Percentiles rank a stretch among this genome's conserved stretches.
These are phyloP conservation scores for Claviceps sp. DNA, from an alignment of 2,329 filamentous ascomycete species.

Conservation along the genomic window DNA sequence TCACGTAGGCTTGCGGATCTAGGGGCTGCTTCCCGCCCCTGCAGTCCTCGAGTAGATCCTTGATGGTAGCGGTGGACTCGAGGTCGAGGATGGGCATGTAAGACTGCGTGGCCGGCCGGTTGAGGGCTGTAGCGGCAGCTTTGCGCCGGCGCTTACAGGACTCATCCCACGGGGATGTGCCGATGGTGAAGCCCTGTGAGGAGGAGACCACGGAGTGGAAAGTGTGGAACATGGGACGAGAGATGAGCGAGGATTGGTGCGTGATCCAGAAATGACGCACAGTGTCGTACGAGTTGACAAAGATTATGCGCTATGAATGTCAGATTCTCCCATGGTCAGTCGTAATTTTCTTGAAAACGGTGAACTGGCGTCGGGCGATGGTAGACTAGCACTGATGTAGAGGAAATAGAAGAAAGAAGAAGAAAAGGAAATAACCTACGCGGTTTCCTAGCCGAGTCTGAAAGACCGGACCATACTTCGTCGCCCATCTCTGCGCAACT, in stretches of 20 bases:
- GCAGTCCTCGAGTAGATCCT: slow-evolving; percentile 55
- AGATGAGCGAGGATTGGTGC: slow-evolving; percentile 65
- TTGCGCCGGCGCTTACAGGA: slow-evolving; percentile 66
- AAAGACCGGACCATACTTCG: slow-evolving; percentile 50
- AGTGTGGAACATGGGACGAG: slow-evolving; percentile 64
- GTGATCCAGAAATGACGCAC: slow-evolving; percentile 66
- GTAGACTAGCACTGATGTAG: neutral
- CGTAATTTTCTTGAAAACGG: too few species aligned
- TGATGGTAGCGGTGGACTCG: slow-evolving; percentile 58
- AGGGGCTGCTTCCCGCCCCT: slow-evolving; percentile 48
- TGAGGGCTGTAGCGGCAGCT: slow-evolving; percentile 65
- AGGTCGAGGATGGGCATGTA: slow-evolving; percentile 78
- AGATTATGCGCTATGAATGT: slow-evolving; percentile 45
- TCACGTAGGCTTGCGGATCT: slow-evolving; percentile 60
- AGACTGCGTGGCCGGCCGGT: slow-evolving; percentile 59
- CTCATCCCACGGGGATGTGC: slow-evolving; percentile 73
- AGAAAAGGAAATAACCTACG: slow-evolving; percentile 22
- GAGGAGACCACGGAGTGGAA: slow-evolving; percentile 69
- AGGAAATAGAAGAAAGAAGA: neutral
- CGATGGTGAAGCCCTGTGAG: slow-evolving; percentile 70
- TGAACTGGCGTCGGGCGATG: neutral
- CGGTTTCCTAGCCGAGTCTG: slow-evolving; percentile 56
- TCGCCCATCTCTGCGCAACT: slow-evolving; percentile 40
- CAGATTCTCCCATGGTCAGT: too few species aligned
- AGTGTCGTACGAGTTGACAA: slow-evolving; percentile 65